Percentiles rank a stretch among this genome's conserved stretches.
Conservation (phyloP, 768 basidiomycete species). For the Pleurotus salmoneostramineus region DNA sequence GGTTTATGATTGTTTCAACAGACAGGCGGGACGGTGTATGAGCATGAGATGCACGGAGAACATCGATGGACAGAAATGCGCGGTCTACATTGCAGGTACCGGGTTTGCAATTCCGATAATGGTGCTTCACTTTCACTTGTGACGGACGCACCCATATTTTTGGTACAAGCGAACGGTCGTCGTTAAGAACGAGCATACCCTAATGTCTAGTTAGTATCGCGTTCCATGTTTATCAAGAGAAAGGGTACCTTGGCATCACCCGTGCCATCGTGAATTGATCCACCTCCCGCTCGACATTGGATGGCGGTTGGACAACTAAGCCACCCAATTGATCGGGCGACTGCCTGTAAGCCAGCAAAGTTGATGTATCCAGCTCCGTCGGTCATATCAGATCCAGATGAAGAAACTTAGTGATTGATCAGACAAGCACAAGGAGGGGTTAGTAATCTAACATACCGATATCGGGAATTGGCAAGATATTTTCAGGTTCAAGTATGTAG, state of each 20-base stretch:
- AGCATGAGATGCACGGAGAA: conserved; percentile 48
- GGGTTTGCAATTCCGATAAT: not conserved
- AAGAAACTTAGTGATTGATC: conserved; percentile 9
- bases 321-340: conserved; percentile 26
- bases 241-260: conserved; percentile 3
- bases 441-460: conserved; percentile 25
- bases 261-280: not conserved
- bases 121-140: conserved; percentile 32
- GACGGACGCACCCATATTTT: conserved; percentile 28
- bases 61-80: conserved; percentile 46
- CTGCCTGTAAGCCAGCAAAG: conserved; percentile 19
- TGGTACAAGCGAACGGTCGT: conserved; percentile 20
- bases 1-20: conserved; percentile 57
- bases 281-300: conserved; percentile 32
- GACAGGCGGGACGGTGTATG: conserved; percentile 43
- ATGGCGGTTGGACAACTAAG: conserved; percentile 31
- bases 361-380: conserved; percentile 37
- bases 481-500: conserved; percentile 20
- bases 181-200: conserved; percentile 26
- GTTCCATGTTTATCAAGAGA: not conserved
- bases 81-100: conserved; percentile 20
- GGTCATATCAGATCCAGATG: conserved; percentile 31
- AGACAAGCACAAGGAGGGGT: not conserved
- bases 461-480: conserved; percentile 30
- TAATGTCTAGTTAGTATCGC: not conserved